phyloP scores from a whole-genome alignment of 2,329 filamentous ascomycete genomes.

The Colletotrichum sp. region DNA sequence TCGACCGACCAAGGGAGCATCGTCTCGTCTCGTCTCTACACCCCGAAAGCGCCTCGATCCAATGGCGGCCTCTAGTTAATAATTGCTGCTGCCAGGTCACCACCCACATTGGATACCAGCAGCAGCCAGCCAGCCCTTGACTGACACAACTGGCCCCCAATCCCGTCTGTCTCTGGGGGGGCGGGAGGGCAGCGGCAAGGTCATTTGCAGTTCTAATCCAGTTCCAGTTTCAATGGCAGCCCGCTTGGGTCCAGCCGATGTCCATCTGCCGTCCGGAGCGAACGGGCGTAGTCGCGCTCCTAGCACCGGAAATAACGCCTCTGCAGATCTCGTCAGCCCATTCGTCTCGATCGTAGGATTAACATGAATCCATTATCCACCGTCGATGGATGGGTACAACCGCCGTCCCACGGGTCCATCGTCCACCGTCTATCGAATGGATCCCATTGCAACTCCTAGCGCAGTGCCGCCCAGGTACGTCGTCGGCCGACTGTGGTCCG shows the following conservation, averaged over 20 bases:
- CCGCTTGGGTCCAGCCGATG: not conserved
- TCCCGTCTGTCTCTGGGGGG: not conserved
- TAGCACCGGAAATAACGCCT: slow-evolving; percentile 7
- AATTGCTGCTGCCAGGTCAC: not conserved
- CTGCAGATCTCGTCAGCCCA: not conserved
- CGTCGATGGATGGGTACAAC: not conserved
- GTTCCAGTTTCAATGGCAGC: not conserved
- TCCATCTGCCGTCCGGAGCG: slow-evolving; percentile 3
- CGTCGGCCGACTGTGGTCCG: not conserved
- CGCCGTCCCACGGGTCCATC: not conserved
- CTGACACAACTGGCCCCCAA: not conserved
- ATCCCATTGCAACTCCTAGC: not conserved
- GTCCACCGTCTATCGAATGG: not conserved
- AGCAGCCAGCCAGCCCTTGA: not conserved
- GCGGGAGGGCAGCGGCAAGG: not conserved
- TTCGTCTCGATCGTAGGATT: not conserved
- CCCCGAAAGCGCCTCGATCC: not conserved
- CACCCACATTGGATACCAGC: not conserved
- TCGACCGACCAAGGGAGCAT: not conserved
- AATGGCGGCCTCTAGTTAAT: not conserved
- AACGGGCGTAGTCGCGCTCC: not conserved
- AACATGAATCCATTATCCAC: not conserved
- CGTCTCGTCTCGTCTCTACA: slow-evolving; percentile 1
- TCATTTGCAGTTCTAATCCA: not conserved
- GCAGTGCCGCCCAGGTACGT: not conserved